Conservation (phyloP, 1,284 basidiomycete genomes). For the Porodaedalea pini region DNA sequence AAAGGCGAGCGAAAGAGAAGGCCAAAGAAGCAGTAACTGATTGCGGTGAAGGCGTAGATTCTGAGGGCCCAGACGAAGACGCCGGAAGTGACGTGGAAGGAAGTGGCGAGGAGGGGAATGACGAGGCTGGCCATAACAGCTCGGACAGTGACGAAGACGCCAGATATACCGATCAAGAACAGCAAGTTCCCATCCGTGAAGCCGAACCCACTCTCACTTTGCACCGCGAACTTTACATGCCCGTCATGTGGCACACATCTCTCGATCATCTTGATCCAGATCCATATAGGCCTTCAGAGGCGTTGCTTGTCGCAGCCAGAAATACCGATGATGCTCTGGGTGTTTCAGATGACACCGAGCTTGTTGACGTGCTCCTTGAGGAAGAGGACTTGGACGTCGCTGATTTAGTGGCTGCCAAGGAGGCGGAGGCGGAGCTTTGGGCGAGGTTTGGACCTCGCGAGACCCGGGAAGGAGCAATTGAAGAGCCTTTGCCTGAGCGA, state of each 20-base stretch:
- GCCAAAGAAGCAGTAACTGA: neutral
- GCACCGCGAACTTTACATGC: constrained; percentile 4
- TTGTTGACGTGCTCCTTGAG: constrained; percentile 43
- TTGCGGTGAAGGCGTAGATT: neutral
- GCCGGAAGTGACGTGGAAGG: neutral
- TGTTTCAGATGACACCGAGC: constrained; percentile 41
- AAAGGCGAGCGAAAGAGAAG: neutral
- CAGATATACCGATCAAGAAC: neutral
- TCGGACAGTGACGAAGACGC: neutral
- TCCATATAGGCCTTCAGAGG: constrained; percentile 2
- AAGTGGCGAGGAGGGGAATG: neutral
- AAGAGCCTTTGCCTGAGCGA: neutral
- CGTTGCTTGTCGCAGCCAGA: constrained; percentile 25
- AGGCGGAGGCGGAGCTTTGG: constrained; percentile 7
- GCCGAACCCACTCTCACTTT: neutral
- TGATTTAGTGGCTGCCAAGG: constrained; percentile 3
- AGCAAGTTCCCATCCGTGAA: neutral
- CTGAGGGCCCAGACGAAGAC: neutral
- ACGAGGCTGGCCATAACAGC: neutral
- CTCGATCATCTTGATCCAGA: constrained; percentile 14
- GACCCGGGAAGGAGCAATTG: neutral
- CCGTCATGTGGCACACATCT: constrained; percentile 8
- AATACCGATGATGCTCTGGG: constrained; percentile 22
- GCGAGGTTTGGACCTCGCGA: neutral
- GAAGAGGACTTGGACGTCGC: constrained; percentile 43